Evolutionary conservation across 2,329 filamentous ascomycete genomes (phyloP), one percentile per base, ranked within the genome.

Genomic region (Trichoderma simmonsii): DNA sequence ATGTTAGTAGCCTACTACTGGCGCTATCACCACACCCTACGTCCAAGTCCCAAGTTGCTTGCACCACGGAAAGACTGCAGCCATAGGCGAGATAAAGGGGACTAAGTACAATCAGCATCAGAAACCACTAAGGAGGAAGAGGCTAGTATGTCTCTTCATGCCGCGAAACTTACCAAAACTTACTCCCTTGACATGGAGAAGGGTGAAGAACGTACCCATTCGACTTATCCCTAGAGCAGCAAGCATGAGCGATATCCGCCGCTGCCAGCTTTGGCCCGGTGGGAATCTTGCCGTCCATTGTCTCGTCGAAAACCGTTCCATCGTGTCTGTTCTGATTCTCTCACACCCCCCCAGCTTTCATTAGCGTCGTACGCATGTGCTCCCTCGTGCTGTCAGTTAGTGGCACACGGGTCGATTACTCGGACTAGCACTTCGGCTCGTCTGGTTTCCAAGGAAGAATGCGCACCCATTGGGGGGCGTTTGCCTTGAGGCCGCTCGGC

Each of bases 271-370:
- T 3, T 6, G n/a, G 61, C 24, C 65, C 30, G 54, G 36, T 60
- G 65, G 36, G 65, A 68, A 18, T 48, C 26, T 32, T 32, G 21
- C 24, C 14, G 30, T 24, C 26, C 65, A 57, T 43, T 68, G 63
- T 72, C 70, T 68, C 65, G 36, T 60, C 18, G 51, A 63, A 39
- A 63, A 28, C 62, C 63, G 54, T 61, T 56, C 56, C 62, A 67
- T 71, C 39, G 28, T 18, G 39, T 24, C 48, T 36, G 18, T 18
- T 34, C 24, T 36, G 57, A 59, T 61, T 36, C 63, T 21, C 62
- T 62, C 62, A 67, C 70, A 61, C 70, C 61, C 70, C 70, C 70
- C 63, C 62, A 62, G 66, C 66, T 66, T 18, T 34, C 15, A 30
- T 21, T 63, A 63, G 67, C 61, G 62, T 28, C 51, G 51, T 36